Conservation (phyloP, 345 rosid genomes). For the sweet orange (Citrus sinensis) region DNA sequence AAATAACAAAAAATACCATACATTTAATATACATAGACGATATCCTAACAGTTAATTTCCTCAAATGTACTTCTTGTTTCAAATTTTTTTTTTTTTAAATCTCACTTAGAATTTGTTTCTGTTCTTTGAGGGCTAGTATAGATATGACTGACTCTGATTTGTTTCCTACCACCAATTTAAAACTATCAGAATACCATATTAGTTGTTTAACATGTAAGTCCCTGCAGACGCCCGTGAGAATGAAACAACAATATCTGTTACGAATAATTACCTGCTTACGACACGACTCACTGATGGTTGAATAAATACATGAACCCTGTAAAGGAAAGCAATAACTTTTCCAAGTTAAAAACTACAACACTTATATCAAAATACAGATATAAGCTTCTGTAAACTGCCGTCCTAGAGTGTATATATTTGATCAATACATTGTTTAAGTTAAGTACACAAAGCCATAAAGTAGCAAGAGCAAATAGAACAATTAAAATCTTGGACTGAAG, state of each 20-base stretch:
- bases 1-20: background rate
- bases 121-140: background rate
- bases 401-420: background rate
- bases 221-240: constrained; percentile 5
- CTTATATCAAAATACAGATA: constrained; percentile 1
- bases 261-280: constrained; percentile 69
- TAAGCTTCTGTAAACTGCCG: background rate
- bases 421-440: constrained; percentile 1
- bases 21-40: background rate
- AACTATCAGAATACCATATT: background rate
- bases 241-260: background rate
- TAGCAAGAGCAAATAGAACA: background rate
- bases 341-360: background rate
- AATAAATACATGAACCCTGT: constrained; percentile 91
- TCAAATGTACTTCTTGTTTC: background rate
- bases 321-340: constrained; percentile 11
- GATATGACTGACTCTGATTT: background rate
- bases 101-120: background rate
- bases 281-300: constrained; percentile 88
- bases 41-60: background rate
- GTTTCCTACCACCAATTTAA: background rate
- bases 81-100: background rate
- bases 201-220: constrained; percentile 4
- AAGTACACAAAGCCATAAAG: background rate
- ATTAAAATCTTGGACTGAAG: background rate